phyloP scores from a whole-genome alignment of 441 rosid genomes.

The Eutrema salsugineum region DNA sequence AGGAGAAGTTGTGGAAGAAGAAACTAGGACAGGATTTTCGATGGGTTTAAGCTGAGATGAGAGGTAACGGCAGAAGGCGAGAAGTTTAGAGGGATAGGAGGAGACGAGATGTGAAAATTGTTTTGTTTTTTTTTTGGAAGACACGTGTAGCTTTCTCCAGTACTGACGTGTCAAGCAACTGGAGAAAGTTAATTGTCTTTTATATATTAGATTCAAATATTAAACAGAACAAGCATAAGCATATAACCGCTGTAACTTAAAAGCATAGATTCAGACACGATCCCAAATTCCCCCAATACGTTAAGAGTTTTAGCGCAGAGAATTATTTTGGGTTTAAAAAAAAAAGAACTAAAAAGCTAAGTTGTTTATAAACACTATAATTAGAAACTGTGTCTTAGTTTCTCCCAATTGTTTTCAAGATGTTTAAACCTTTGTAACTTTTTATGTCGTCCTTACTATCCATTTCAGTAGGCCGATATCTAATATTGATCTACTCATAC shows the following conservation, averaged over 20 bases:
- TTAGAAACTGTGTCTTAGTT: not conserved
- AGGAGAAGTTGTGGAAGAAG: too few species aligned
- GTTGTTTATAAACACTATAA: not conserved
- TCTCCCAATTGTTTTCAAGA: not conserved
- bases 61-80: too few species aligned
- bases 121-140: too few species aligned
- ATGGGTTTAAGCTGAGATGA: too few species aligned
- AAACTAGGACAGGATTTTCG: too few species aligned
- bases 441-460: not conserved
- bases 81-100: too few species aligned
- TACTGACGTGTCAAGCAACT: too few species aligned
- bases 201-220: not conserved
- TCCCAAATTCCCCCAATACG: not conserved
- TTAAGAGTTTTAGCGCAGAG: not conserved
- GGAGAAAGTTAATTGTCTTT: too few species aligned
- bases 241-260: conserved; percentile 5
- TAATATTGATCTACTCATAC: too few species aligned
- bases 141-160: too few species aligned
- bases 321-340: not conserved
- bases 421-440: not conserved
- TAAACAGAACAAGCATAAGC: not conserved
- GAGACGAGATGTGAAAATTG: too few species aligned
- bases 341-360: not conserved
- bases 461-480: not conserved
- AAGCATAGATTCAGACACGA: not conserved